A percentile compares a stretch with the other conserved stretches of the same genome.
Conservation (phyloP, 495 filamentous ascomycete species). For the Penicillium roqueforti region DNA sequence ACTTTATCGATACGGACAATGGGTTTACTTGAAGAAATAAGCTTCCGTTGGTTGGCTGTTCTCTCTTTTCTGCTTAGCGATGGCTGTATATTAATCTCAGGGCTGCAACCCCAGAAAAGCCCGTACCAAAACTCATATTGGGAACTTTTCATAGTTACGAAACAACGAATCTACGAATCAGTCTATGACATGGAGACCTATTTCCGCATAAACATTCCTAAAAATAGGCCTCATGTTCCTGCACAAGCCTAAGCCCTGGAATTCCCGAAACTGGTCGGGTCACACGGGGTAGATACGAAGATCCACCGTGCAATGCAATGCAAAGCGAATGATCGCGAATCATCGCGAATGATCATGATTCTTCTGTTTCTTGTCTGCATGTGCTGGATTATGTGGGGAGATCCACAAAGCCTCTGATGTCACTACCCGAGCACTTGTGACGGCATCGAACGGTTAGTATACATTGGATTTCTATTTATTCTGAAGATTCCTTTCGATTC, state of each 20-base stretch:
- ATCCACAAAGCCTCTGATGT: slow-evolving; percentile 11
- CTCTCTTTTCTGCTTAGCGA: not conserved
- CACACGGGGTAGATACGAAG: not conserved
- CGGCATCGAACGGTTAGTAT: not conserved
- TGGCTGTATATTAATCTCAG: not conserved
- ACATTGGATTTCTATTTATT: not conserved
- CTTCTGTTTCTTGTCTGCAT: not conserved
- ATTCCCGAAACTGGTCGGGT: not conserved
- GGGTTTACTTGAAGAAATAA: not conserved
- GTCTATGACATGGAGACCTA: not conserved
- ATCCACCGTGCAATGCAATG: not conserved
- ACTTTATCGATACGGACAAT: slow-evolving; percentile 13
- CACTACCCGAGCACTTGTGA: not conserved
- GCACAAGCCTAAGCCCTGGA: not conserved
- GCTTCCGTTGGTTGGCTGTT: not conserved
- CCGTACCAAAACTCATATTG: not conserved
- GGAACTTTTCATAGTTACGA: not conserved
- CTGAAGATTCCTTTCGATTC: no score
- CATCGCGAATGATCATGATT: slow-evolving; percentile 1
- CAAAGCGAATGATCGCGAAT: not conserved
- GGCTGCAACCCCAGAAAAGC: not conserved
- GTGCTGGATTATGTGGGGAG: not conserved
- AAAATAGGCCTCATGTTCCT: no score
- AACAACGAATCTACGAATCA: not conserved
- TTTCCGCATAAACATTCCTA: not conserved